These are phyloP conservation scores for Colletotrichum tamarilloi DNA, from an alignment of 2,329 filamentous ascomycete species.

Conservation along the genomic window DNA sequence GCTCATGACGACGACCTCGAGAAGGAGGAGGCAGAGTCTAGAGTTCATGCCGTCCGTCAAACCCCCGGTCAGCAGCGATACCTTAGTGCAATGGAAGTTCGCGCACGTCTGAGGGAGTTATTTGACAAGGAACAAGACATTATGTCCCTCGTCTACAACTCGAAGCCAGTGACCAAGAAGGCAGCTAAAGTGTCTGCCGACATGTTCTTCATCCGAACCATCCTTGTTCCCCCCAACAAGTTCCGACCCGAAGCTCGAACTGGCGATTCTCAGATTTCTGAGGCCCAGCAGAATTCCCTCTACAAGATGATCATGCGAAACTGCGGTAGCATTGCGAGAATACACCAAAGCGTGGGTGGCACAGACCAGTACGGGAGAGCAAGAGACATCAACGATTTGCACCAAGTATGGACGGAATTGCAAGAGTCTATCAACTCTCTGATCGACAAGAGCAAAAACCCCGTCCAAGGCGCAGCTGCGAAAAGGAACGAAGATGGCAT, in stretches of 20 bases:
- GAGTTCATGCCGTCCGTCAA: conserved; percentile 48
- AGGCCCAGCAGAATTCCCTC: conserved; percentile 87
- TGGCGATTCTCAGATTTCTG: conserved; percentile 83
- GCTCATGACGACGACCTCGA: conserved; percentile 59
- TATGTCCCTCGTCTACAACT: conserved; percentile 85
- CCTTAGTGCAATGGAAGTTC: conserved; percentile 85
- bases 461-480: conserved; percentile 80
- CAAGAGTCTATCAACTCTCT: conserved; percentile 94
- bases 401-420: conserved; percentile 83
- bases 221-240: conserved; percentile 92
- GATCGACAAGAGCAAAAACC: conserved; percentile 89
- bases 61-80: conserved; percentile 71
- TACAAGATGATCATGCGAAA: conserved; percentile 87
- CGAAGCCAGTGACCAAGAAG: conserved; percentile 71
- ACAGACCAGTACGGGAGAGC: conserved; percentile 55
- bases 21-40: conserved; percentile 45
- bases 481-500: conserved; percentile 90
- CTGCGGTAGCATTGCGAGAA: conserved; percentile 78
- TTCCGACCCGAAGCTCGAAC: conserved; percentile 89
- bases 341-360: conserved; percentile 63
- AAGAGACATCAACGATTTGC: conserved; percentile 79
- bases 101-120: conserved; percentile 79
- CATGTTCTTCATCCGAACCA: conserved; percentile 92
- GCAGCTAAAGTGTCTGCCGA: conserved; percentile 74
- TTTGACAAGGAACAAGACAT: conserved; percentile 91